Conservation (phyloP, 1,139 yeast genomes). For the Blastobotrys petasosporus region DNA sequence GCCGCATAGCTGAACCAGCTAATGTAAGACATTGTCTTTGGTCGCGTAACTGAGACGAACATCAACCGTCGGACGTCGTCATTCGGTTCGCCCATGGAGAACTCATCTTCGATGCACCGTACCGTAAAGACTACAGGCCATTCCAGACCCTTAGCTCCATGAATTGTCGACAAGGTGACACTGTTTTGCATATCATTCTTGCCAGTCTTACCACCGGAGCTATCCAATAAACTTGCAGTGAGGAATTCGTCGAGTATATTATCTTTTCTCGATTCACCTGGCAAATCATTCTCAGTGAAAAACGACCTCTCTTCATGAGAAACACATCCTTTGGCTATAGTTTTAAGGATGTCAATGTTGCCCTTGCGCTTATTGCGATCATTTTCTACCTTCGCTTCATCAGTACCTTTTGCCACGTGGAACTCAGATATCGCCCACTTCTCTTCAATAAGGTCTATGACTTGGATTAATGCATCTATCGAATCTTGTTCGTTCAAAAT, state of each 20-base stretch:
- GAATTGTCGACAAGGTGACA: constrained; percentile 65
- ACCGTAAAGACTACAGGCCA: constrained; percentile 85
- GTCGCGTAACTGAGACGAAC: constrained; percentile 85
- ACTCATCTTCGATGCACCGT: constrained; percentile 30
- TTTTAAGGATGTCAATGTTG: background rate
- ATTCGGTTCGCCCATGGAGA: too few species aligned
- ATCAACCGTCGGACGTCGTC: constrained; percentile 74
- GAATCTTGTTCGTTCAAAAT: constrained; percentile 34
- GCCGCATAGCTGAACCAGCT: constrained; percentile 12
- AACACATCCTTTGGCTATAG: constrained; percentile 7
- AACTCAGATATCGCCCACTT: too few species aligned
- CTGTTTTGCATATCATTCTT: constrained; percentile 16
- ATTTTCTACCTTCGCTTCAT: constrained; percentile 33
- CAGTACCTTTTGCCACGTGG: constrained; percentile 14
- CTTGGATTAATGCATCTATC: constrained; percentile 10
- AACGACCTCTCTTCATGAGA: background rate
- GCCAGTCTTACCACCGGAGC: constrained; percentile 19
- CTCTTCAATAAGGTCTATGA: too few species aligned
- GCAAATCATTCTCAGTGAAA: too few species aligned
- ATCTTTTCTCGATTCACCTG: too few species aligned
- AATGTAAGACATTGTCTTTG: constrained; percentile 47
- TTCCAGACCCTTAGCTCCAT: constrained; percentile 88
- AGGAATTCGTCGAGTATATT: too few species aligned
- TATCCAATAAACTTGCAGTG: constrained; percentile 38
- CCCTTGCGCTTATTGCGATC: constrained; percentile 24